Base-by-base conservation (phyloP, 306 rosid species). In the Acacia acuminata region DNA sequence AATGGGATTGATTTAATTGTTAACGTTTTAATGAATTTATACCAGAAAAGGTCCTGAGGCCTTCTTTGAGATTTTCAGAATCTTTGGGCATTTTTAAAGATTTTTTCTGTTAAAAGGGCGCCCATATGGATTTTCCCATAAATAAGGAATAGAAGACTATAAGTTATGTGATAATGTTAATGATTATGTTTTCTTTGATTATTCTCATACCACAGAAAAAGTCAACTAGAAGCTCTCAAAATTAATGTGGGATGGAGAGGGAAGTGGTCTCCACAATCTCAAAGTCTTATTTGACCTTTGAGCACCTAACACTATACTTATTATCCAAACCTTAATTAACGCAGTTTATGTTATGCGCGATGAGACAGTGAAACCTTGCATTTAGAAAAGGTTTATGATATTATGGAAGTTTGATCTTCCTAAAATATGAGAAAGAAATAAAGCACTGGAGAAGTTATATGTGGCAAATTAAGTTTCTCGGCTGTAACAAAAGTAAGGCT, bases 201-300 rank as follows among this genome's bases (percentile, higher is more conserved):
- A 92, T 43, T 74, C 75, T 66, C 94, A 90, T 87, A 81, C 83
- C 75, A 85, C 94, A 24, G 87, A 90, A 22, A 88, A 43, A 22
- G 82, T 70, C 90, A 86, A 75, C 71, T 36, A 84, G 78, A 20
- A 19, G 19, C 44, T 90, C 25, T 88, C 94, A 8, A 4, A 42
- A 56, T 75, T 78, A 45, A 85, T 90, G 87, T 90, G 94, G 92
- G 51, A 24, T 71, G 75, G n/a, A 13, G 44, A n/a, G 27, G 51
- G 27, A 10, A 24, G 8, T 44, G 34, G 75, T 20, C 75, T n/a
- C n/a, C 40, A 68, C 73, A 68, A 68, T 38, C 48, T 38, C 25
- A 68, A 64, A 30, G 42, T n/a, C n/a, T 64, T 27, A 64, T 27
- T 27, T 64, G 69, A 64, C 8, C 69, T 64, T 64, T 27, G 4